A percentile compares a stretch with the other conserved stretches of the same genome.
Evolutionary conservation across 2,329 filamentous ascomycete genomes (phyloP).

Genomic region (Stagonosporopsis vannaccii): DNA sequence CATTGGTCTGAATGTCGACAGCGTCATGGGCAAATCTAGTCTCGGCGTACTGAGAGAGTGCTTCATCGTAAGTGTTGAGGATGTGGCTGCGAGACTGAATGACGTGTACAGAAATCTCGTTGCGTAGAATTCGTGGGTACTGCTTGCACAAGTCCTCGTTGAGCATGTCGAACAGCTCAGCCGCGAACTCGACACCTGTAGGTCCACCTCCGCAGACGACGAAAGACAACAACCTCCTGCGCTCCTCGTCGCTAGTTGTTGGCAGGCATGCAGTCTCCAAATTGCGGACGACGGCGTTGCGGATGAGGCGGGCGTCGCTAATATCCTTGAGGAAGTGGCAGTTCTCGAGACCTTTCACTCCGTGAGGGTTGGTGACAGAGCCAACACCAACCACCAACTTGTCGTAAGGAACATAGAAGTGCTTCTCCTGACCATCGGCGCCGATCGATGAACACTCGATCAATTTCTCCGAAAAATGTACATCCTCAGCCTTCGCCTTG

Average conservation of each 20-base stretch:
- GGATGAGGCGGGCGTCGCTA: constrained; percentile 86
- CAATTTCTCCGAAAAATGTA: constrained; percentile 90
- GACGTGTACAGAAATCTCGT: constrained; percentile 96
- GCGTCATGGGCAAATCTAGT: constrained; percentile 88
- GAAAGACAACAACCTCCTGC: constrained; percentile 87
- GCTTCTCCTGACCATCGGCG: constrained; percentile 71
- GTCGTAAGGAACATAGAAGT: constrained; percentile 96
- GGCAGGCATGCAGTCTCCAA: constrained; percentile 92
- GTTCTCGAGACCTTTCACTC: constrained; percentile 91
- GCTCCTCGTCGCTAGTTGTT: constrained; percentile 87
- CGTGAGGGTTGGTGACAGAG: constrained; percentile 91
- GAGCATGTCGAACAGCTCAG: constrained; percentile 92
- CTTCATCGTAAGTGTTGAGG: constrained; percentile 97
- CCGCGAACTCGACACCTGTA: constrained; percentile 96
- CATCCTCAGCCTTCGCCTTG: constrained; percentile 83
- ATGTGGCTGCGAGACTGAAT: constrained; percentile 96
- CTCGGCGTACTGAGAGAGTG: constrained; percentile 90
- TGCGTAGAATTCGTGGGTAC: constrained; percentile 89
- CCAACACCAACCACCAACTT: constrained; percentile 94
- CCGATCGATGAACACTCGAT: constrained; percentile 84
- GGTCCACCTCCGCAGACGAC: constrained; percentile 95
- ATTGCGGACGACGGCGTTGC: constrained; percentile 87
- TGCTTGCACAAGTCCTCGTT: constrained; percentile 82
- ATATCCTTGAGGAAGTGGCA: constrained; percentile 97
- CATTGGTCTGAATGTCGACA: constrained; percentile 90